These are phyloP conservation scores for Wickerhamomyces chaumierensis DNA, from an alignment of 805 yeast species.

Conservation along the genomic window DNA sequence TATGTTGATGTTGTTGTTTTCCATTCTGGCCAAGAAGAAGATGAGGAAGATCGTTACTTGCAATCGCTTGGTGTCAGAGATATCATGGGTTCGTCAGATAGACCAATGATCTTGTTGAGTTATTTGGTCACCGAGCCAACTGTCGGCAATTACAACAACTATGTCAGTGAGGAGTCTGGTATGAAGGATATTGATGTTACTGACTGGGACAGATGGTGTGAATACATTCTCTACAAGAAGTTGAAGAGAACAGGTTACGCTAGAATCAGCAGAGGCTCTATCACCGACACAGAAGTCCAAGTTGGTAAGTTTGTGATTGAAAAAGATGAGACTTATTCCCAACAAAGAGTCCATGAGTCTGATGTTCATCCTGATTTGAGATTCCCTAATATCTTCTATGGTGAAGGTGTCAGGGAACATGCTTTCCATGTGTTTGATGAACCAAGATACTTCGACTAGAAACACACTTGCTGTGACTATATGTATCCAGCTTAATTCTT, in stretches of 20 bases:
- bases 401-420: constrained; percentile 91
- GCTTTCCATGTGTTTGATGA: constrained; percentile 89
- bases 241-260: constrained; percentile 88
- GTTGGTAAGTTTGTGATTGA: constrained; percentile 66
- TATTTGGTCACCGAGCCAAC: constrained; percentile 83
- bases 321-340: constrained; percentile 33
- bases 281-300: constrained; percentile 95
- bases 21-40: constrained; percentile 98
- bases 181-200: constrained; percentile 90
- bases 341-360: constrained; percentile 42
- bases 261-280: constrained; percentile 82
- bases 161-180: constrained; percentile 72
- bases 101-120: constrained; percentile 81
- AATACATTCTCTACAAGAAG: constrained; percentile 82
- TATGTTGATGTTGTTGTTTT: constrained; percentile 87
- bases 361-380: constrained; percentile 49
- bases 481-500: too few species aligned
- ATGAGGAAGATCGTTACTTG: constrained; percentile 80
- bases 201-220: constrained; percentile 98
- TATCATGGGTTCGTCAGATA: constrained; percentile 69
- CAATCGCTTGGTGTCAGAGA: constrained; percentile 70
- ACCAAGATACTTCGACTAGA: constrained; percentile 35
- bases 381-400: constrained; percentile 72
- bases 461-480: not conserved
- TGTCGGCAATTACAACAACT: constrained; percentile 85